Evolutionary conservation across 441 rosid species (phyloP).

Genomic region (Croton setiger): DNA sequence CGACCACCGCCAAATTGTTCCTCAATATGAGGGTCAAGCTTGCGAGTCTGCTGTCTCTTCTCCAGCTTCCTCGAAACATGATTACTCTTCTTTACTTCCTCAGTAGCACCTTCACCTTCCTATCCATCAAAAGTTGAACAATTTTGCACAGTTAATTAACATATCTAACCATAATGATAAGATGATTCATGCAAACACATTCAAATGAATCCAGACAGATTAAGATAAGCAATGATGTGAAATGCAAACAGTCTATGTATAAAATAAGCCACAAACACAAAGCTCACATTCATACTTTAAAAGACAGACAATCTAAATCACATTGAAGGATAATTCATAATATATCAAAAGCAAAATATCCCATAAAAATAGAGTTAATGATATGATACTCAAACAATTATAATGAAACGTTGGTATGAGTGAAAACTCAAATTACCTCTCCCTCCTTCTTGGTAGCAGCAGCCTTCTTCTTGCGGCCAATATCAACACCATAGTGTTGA

Average conservation of each 20-base stretch:
- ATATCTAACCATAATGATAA: not conserved
- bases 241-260: not conserved
- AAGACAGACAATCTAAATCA: not conserved
- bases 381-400: not conserved
- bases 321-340: not conserved
- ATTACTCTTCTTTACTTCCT: constrained; percentile 55
- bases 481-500: constrained; percentile 61
- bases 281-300: not conserved
- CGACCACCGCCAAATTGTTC: constrained; percentile 59
- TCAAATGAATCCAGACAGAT: not conserved
- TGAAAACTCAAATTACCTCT: constrained; percentile 27
- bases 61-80: constrained; percentile 48
- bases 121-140: constrained; percentile 8
- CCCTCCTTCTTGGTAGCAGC: constrained; percentile 46
- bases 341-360: not conserved
- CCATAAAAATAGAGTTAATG: not conserved
- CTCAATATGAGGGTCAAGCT: constrained; percentile 53
- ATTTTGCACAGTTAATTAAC: not conserved
- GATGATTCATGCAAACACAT: not conserved
- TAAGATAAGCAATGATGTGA: not conserved
- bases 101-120: constrained; percentile 49
- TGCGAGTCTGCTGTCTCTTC: constrained; percentile 46
- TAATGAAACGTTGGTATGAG: not conserved
- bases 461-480: constrained; percentile 63
- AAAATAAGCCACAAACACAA: not conserved